These are phyloP conservation scores for Boletus reticulatus DNA, from an alignment of 768 basidiomycete genomes.

Conservation along the genomic window DNA sequence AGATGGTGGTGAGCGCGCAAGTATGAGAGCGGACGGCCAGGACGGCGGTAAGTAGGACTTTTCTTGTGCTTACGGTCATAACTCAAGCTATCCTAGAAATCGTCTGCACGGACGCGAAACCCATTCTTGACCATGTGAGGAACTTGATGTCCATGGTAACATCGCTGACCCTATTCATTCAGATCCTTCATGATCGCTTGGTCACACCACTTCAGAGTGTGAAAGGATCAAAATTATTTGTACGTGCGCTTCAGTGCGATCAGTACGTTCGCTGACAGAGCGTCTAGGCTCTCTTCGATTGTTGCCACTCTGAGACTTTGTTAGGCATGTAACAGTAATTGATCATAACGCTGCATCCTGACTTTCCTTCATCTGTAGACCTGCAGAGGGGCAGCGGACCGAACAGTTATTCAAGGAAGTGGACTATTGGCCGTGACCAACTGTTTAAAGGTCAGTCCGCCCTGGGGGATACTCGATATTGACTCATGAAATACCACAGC, in stretches of 20 bases:
- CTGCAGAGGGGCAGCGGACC: conserved; percentile 12
- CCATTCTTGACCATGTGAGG: conserved; percentile 24
- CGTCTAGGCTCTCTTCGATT: conserved; percentile 26
- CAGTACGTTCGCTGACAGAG: background rate
- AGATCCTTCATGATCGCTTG: conserved; percentile 22
- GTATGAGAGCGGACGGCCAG: conserved; percentile 43
- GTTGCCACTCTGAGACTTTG: conserved; percentile 29
- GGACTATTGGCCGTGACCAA: conserved; percentile 12
- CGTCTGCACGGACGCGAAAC: conserved; percentile 13
- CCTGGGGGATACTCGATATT: background rate
- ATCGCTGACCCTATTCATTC: background rate
- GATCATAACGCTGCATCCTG: background rate
- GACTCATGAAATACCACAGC: background rate
- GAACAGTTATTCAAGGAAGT: conserved; percentile 15
- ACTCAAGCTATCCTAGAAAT: conserved; percentile 16
- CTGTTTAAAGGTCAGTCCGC: conserved; percentile 12
- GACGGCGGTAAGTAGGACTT: conserved; percentile 41
- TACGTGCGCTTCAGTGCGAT: background rate
- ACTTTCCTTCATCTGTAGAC: conserved; percentile 8
- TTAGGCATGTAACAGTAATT: conserved; percentile 14
- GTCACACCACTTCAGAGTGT: conserved; percentile 16
- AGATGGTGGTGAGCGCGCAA: conserved; percentile 24
- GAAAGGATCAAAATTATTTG: conserved; percentile 22
- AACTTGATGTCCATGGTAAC: background rate
- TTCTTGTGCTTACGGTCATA: background rate